Percentiles rank a stretch among this genome's conserved stretches.
These are phyloP conservation scores for Exidia glandulosa DNA, from an alignment of 768 basidiomycete genomes.

Conservation along the genomic window DNA sequence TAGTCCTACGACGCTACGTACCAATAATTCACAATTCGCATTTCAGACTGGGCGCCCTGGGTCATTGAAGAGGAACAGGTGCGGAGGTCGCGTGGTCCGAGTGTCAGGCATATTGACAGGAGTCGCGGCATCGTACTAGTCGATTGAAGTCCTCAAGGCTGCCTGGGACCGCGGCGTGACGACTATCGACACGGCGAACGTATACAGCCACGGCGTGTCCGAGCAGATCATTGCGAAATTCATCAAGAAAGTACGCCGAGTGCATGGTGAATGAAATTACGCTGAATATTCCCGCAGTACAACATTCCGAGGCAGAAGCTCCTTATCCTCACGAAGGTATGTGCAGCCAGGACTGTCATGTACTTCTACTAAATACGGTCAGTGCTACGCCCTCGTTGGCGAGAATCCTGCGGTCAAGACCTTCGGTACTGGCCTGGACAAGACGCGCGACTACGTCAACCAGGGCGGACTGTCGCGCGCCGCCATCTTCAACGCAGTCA, in stretches of 20 bases:
- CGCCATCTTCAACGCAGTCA: conserved; percentile 21
- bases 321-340: not conserved
- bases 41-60: no score
- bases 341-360: not conserved
- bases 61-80: not conserved
- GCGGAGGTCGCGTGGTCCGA: no score
- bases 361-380: conserved; percentile 8
- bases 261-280: no score
- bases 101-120: no score
- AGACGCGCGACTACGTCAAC: conserved; percentile 4
- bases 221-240: conserved; percentile 28
- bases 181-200: not conserved
- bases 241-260: conserved; percentile 23
- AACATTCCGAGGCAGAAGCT: conserved; percentile 1
- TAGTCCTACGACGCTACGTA: no score
- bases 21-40: no score
- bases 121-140: no score
- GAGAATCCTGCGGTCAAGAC: not conserved
- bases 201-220: no score
- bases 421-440: no score
- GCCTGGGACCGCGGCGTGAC: conserved; percentile 2
- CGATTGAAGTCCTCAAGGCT: not conserved
- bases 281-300: no score
- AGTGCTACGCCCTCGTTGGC: conserved; percentile 1
- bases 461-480: conserved; percentile 1